phyloP scores from a whole-genome alignment of 139 green algal genomes.

The Bryopsis sp. region DNA sequence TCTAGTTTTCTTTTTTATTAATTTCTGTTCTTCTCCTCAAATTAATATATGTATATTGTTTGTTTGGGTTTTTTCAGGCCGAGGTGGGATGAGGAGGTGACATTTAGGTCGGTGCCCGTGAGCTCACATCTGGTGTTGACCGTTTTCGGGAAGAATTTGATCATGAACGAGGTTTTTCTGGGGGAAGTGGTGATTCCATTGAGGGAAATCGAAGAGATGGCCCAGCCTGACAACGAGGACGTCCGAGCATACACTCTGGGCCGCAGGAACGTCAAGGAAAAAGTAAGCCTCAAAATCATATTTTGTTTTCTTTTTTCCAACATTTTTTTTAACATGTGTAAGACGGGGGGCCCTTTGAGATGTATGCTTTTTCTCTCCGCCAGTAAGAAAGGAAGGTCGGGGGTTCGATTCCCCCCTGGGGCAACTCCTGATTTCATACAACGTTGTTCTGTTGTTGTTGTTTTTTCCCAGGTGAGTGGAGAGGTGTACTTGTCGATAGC shows the following conservation, averaged over 20 bases:
- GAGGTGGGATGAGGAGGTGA: conserved; percentile 33
- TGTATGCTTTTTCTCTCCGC: too few species aligned
- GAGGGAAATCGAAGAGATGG: conserved; percentile 24
- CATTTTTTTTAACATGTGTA: too few species aligned
- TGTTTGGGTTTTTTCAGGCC: conserved; percentile 17
- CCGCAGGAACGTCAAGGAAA: conserved; percentile 27
- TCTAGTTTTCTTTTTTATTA: too few species aligned
- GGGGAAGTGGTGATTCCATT: conserved; percentile 36
- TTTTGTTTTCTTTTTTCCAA: too few species aligned
- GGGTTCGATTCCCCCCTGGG: background rate
- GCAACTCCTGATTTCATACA: too few species aligned
- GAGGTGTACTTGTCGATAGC: conserved; percentile 27
- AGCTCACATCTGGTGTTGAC: conserved; percentile 28
- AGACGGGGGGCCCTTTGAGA: too few species aligned
- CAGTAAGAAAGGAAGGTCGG: background rate
- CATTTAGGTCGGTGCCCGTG: conserved; percentile 32
- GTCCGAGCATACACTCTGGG: conserved; percentile 25
- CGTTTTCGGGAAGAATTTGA: conserved; percentile 21
- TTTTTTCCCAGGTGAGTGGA: conserved; percentile 22
- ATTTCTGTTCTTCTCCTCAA: too few species aligned
- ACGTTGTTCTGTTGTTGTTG: too few species aligned
- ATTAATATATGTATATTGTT: background rate
- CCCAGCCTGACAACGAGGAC: background rate
- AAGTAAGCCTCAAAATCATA: background rate
- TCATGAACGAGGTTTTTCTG: conserved; percentile 29